phyloP scores from a whole-genome alignment of 2,329 filamentous ascomycete species.

The Aspergillus flavus region DNA sequence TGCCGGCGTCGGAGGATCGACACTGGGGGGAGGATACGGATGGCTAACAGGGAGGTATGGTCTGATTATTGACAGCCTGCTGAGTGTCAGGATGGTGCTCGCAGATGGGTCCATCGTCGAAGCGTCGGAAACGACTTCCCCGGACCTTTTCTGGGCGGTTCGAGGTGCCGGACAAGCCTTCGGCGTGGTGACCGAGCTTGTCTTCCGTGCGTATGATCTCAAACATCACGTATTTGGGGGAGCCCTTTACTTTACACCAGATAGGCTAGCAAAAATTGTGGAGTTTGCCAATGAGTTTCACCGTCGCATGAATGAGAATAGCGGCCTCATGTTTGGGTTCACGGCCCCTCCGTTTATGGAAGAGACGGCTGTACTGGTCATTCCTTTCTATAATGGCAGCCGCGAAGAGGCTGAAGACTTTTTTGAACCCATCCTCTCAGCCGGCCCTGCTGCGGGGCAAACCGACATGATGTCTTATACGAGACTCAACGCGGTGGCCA shows the following conservation, averaged over 20 bases:
- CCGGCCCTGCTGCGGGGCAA: neutral
- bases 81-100: constrained; percentile 37
- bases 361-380: neutral
- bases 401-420: neutral
- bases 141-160: constrained; percentile 52
- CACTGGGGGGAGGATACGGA: constrained; percentile 60
- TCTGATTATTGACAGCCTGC: constrained; percentile 53
- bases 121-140: constrained; percentile 45
- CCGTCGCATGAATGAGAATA: constrained; percentile 11
- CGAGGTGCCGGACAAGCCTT: constrained; percentile 46
- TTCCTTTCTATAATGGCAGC: constrained; percentile 11
- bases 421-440: constrained; percentile 7
- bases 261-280: constrained; percentile 9
- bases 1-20: constrained; percentile 62
- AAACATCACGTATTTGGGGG: constrained; percentile 6
- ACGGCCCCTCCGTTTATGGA: neutral
- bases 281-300: constrained; percentile 14
- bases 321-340: constrained; percentile 16
- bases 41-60: constrained; percentile 57
- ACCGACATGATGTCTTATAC: constrained; percentile 11
- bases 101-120: constrained; percentile 39
- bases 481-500: constrained; percentile 7
- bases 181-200: constrained; percentile 48
- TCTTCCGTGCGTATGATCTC: constrained; percentile 11
- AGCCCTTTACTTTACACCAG: constrained; percentile 3